Conservation (phyloP, 106 monocot species). For the Platanthera zijinensis region DNA sequence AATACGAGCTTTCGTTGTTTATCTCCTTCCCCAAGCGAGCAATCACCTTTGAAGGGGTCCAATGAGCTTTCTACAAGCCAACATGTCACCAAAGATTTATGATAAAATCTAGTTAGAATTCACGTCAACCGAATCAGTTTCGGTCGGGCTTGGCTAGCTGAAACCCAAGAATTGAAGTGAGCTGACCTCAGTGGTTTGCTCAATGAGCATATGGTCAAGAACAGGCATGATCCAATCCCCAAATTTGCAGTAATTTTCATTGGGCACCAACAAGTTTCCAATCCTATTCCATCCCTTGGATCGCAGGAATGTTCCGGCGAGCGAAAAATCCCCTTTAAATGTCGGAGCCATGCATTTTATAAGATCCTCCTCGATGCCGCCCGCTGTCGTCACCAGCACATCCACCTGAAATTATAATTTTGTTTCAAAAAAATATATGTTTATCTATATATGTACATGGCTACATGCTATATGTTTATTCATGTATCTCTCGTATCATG, state of each 20-base stretch:
- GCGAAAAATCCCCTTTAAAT: conserved; percentile 66
- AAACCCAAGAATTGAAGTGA: not conserved
- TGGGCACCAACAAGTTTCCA: conserved; percentile 80
- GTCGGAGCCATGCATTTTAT: conserved; percentile 86
- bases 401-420: conserved; percentile 42
- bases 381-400: conserved; percentile 86
- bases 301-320: conserved; percentile 50
- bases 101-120: not conserved
- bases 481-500: too few species aligned
- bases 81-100: not conserved
- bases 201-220: conserved; percentile 61
- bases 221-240: conserved; percentile 89
- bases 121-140: not conserved
- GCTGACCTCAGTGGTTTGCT: conserved; percentile 51
- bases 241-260: conserved; percentile 96
- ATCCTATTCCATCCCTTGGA: conserved; percentile 92
- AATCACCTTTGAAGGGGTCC: conserved; percentile 86
- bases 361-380: conserved; percentile 81
- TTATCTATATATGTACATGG: too few species aligned
- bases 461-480: too few species aligned
- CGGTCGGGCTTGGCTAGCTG: too few species aligned
- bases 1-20: conserved; percentile 62
- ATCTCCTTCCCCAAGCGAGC: conserved; percentile 82
- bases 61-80: conserved; percentile 33
- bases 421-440: too few species aligned